Conservation (phyloP, 768 basidiomycete species). For the Rossbeevera mucosa region DNA sequence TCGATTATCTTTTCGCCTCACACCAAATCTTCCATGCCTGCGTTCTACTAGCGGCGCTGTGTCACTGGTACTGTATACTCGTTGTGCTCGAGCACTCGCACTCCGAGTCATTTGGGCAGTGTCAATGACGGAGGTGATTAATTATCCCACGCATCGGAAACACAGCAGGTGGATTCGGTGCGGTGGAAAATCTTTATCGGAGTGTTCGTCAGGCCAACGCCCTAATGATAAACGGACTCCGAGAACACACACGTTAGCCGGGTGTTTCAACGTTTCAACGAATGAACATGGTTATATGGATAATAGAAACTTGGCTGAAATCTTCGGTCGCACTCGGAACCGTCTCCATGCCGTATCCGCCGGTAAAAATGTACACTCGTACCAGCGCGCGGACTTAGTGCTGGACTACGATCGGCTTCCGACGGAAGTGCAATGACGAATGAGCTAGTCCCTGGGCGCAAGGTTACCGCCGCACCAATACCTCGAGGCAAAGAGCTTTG, state of each 20-base stretch:
- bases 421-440: conserved; percentile 28
- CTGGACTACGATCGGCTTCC: conserved; percentile 21
- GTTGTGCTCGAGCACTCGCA: conserved; percentile 60
- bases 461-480: conserved; percentile 28
- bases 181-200: conserved; percentile 21
- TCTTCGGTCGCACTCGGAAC: conserved; percentile 19
- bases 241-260: conserved; percentile 28
- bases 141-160: conserved; percentile 21
- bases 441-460: conserved; percentile 25
- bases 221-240: conserved; percentile 23
- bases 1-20: conserved; percentile 74
- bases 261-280: conserved; percentile 15
- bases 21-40: conserved; percentile 89
- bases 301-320: conserved; percentile 26
- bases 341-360: conserved; percentile 13
- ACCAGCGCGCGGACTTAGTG: conserved; percentile 20
- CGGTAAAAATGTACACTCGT: conserved; percentile 4
- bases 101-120: conserved; percentile 14
- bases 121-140: conserved; percentile 19
- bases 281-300: conserved; percentile 30
- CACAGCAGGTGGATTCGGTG: conserved; percentile 10
- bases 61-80: conserved; percentile 58
- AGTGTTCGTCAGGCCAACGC: conserved; percentile 17
- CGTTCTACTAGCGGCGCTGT: conserved; percentile 67
- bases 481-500: conserved; percentile 30